phyloP scores from a whole-genome alignment of 2,329 filamentous ascomycete species.

The Cytospora piceae region DNA sequence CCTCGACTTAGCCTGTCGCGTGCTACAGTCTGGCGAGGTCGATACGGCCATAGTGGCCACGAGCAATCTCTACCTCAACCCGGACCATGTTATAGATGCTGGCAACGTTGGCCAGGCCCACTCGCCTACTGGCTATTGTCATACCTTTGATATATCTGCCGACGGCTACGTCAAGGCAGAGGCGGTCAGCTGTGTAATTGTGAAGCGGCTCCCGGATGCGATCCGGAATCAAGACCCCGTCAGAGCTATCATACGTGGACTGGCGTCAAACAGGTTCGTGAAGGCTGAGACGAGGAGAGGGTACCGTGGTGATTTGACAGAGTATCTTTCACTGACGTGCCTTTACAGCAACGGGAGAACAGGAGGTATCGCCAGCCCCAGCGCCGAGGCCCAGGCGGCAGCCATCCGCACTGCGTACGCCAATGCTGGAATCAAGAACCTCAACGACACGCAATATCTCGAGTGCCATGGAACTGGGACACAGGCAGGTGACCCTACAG shows the following conservation, averaged over 20 bases:
- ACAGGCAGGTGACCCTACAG: conserved; percentile 39
- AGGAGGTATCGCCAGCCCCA: not conserved
- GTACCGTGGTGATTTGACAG: not conserved
- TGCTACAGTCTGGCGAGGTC: not conserved
- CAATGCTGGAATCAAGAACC: conserved; percentile 23
- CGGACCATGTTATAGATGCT: not conserved
- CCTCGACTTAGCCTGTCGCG: not conserved
- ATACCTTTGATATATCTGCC: not conserved
- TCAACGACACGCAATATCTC: conserved; percentile 28
- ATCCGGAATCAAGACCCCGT: conserved; percentile 4
- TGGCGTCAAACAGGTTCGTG: not conserved
- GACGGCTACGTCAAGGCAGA: conserved; percentile 37
- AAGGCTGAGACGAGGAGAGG: not conserved
- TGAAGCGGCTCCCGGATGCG: conserved; percentile 1
- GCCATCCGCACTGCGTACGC: conserved; percentile 1
- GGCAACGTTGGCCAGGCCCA: not conserved
- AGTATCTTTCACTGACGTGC: too few relatives aligned
- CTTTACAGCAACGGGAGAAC: not conserved
- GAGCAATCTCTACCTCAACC: not conserved
- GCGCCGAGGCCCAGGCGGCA: not conserved
- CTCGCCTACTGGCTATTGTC: conserved; percentile 26
- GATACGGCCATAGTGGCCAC: conserved; percentile 4
- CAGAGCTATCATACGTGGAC: not conserved
- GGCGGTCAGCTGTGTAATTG: not conserved
- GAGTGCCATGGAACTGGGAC: conserved; percentile 45